phyloP scores from a whole-genome alignment of 352 stramenopile species.

The Phytopythium kandeliae region DNA sequence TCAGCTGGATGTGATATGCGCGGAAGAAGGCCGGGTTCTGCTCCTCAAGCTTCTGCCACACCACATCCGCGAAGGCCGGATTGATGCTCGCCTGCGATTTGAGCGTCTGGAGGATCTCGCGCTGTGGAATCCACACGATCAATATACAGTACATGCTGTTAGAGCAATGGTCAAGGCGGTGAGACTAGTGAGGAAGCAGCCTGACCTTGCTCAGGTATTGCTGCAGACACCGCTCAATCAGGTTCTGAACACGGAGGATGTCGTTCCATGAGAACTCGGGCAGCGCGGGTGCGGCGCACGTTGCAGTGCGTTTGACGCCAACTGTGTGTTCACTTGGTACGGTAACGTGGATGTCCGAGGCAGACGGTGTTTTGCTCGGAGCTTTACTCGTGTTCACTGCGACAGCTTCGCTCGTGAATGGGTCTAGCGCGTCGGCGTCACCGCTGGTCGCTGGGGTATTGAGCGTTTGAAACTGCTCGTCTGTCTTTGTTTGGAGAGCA shows the following conservation, averaged over 20 bases:
- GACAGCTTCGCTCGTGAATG: too few relatives aligned
- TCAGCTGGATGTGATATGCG: constrained; percentile 77
- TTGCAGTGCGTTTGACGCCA: constrained; percentile 17
- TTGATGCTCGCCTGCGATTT: constrained; percentile 80
- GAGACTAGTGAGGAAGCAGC: too few relatives aligned
- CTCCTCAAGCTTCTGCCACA: constrained; percentile 91
- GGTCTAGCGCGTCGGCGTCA: too few relatives aligned
- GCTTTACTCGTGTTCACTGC: not conserved
- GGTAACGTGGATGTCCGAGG: not conserved
- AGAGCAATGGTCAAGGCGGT: too few relatives aligned
- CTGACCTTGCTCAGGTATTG: constrained; percentile 88
- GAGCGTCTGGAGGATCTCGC: constrained; percentile 54
- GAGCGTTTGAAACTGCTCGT: too few relatives aligned
- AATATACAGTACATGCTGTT: too few relatives aligned
- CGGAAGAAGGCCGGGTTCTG: constrained; percentile 89
- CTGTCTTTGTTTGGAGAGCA: too few relatives aligned
- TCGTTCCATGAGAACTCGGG: constrained; percentile 83
- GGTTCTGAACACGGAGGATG: constrained; percentile 84
- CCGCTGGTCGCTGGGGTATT: too few relatives aligned
- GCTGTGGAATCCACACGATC: constrained; percentile 12
- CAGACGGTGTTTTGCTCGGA: not conserved
- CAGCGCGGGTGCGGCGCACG: constrained; percentile 13
- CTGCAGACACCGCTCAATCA: constrained; percentile 88
- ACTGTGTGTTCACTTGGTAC: not conserved
- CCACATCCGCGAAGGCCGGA: constrained; percentile 73